Percentiles rank a stretch among this genome's conserved stretches.
These are phyloP conservation scores for Lenwebbia sp. DNA, from an alignment of 345 rosid genomes.

Conservation along the genomic window DNA sequence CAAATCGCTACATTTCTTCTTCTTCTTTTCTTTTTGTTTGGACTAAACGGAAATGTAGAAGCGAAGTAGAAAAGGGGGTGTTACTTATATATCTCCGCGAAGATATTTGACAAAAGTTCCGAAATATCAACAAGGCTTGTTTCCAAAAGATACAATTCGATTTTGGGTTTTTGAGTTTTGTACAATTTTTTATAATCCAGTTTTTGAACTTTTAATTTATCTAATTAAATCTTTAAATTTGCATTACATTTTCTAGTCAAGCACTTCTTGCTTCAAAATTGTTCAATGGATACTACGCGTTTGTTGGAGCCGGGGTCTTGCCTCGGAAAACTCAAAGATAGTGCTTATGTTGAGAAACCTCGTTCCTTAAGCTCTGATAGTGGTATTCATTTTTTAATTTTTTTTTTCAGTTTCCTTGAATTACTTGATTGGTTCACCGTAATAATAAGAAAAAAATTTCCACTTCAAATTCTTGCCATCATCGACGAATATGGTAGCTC, in stretches of 20 bases:
- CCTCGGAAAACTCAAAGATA: background rate
- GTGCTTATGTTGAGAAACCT: background rate
- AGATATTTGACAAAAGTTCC: background rate
- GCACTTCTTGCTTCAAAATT: too few species aligned
- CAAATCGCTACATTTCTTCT: background rate
- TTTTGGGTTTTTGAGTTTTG: background rate
- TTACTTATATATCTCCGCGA: background rate
- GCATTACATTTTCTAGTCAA: too few species aligned
- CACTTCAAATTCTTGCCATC: background rate
- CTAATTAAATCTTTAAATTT: too few species aligned
- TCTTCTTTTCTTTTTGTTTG: background rate
- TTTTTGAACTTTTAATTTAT: background rate
- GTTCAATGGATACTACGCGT: background rate
- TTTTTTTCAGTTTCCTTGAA: background rate
- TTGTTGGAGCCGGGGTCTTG: background rate
- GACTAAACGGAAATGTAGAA: background rate
- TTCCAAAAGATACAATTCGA: fast-evolving
- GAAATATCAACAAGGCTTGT: background rate
- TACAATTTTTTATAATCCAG: background rate
- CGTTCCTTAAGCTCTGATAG: background rate
- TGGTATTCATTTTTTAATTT: background rate
- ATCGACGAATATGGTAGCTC: background rate
- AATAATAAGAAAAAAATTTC: background rate
- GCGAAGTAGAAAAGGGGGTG: background rate
- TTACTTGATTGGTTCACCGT: background rate